Base-by-base conservation (phyloP, 202 grass and related monocot species). In the Eragrostis tef region DNA sequence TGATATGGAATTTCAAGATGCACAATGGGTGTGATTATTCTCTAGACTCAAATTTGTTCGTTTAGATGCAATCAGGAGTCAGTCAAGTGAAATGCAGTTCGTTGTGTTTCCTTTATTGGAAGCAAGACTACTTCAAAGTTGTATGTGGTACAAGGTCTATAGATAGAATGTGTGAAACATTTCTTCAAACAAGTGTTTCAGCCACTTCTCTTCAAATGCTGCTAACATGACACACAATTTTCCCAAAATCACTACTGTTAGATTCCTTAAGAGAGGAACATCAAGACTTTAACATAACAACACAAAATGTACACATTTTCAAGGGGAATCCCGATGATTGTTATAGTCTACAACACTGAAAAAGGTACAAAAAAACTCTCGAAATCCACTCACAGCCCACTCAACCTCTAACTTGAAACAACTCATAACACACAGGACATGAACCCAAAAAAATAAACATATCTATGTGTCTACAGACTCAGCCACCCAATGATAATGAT, bases 371-470 rank as follows among this genome's bases (percentile, higher is more conserved):
- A 71, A 62, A 49, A 71, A 15, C 16, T 75, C 61, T 41, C 50
- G 26, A 58, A 67, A 81, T 27, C 65, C 70, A 84, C 63, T 62
- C 82, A 73, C 57, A 73, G 67, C 79, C 73, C 83, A 29, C 80
- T 72, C 60, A 59, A 21, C 26, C 39, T 17, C 36, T 75, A 67
- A 46, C 24, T 76, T 3, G 50, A 75, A 74, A 77, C 47, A 46
- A 80, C 70, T 68, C 77, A 47, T 66, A 44, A 42, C 74, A 67
- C 83, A 73, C 67, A 72, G 44, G 64, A 54, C 25, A 27, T 56
- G 71, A 84, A 78, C 67, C 75, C 60, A 0, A 24, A 39, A 10
- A 89, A 78, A 79, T 46, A 82, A 83, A 73, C 43, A 83, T 14
- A 78, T 78, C 25, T 72, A 62, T 46, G 57, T 77, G 20, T 64